Evolutionary conservation across 2,329 filamentous ascomycete genomes (phyloP), one percentile per base, ranked within the genome.

Genomic region (Hawksworthiomyces lignivorus): DNA sequence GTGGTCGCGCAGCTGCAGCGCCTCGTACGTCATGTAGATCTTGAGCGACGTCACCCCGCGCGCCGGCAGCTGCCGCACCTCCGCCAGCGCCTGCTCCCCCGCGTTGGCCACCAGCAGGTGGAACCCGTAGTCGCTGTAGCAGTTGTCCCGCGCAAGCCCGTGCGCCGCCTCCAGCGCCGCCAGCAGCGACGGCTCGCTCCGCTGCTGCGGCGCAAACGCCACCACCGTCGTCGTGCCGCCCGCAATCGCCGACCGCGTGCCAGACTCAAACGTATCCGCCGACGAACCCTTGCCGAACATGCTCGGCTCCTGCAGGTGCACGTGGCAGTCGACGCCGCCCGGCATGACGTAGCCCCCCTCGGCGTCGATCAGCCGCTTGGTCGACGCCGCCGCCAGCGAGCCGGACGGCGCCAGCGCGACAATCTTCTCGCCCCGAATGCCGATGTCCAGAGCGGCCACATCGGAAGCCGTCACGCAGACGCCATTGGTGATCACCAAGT

Each of bases 151-250:
- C 0, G 73, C 66, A 15, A 64, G 60, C 5, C 53, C 52, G 42
- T 75, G 68, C 37, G 73, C 70, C n/a, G 64, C 61, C 35, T 63
- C 56, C 2, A 78, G 53, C 0, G 67, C 67, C 2, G 63, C 57
- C 17, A 69, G 56, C 3, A 77, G 55, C 2, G 63, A 69, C 7
- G 61, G 56, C 14, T 72, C 61, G 2, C 56, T 49, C n/a, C 67
- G 68, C 29, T 62, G 58, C 52, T 78, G 73, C 4, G 68, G 66
- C 1, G 75, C 76, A 54, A 81, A 80, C 0, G 73, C 64, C 7
- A 80, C 56, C 12, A 80, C 62, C 0, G 76, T 78, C 0, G 76
- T 80, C 5, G 68, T 78, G 19, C 75, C 75, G 8, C 75, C 75
- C 3, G 72, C 73, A 40, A 79, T 64, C 5, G 75, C 75, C 18